Conservation (phyloP, 2,329 filamentous ascomycete species). For the Ophiostoma ips region DNA sequence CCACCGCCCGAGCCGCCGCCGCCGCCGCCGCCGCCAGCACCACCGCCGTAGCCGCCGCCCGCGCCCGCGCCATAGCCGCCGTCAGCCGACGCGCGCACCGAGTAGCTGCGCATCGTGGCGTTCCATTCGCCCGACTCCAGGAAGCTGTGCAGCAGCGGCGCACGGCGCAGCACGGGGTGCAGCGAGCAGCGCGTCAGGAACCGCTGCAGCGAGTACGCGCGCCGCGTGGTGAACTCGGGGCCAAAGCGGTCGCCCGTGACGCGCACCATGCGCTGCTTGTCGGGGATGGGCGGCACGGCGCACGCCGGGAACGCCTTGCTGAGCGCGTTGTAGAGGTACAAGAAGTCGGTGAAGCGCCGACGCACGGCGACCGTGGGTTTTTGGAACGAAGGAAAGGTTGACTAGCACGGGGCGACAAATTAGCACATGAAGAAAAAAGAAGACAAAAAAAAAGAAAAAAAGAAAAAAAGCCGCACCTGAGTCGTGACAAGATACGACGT, state of each 20-base stretch:
- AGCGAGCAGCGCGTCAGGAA: slow-evolving; percentile 78
- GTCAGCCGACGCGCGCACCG: slow-evolving; percentile 40
- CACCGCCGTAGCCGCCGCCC: slow-evolving; percentile 26
- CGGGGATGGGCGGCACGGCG: slow-evolving; percentile 85
- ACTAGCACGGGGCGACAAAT: slow-evolving; percentile 48
- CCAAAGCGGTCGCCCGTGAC: slow-evolving; percentile 94
- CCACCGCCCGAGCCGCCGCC: slow-evolving; percentile 31
- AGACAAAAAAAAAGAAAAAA: neutral
- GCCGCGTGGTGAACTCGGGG: slow-evolving; percentile 75
- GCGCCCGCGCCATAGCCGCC: slow-evolving; percentile 30
- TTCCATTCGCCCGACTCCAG: slow-evolving; percentile 95
- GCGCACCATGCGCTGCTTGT: slow-evolving; percentile 99
- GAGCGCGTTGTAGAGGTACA: slow-evolving; percentile 88
- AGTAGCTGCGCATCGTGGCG: slow-evolving; percentile 74
- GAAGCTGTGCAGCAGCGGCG: slow-evolving; percentile 72
- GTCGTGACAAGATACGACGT: slow-evolving; percentile 92
- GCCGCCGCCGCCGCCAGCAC: slow-evolving; percentile 32
- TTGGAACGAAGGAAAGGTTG: slow-evolving; percentile 87
- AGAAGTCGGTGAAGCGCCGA: slow-evolving; percentile 92
- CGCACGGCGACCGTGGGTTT: slow-evolving; percentile 66
- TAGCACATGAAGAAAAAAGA: too few relatives aligned
- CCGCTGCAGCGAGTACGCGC: slow-evolving; percentile 79
- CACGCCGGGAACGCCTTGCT: slow-evolving; percentile 77
- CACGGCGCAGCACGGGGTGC: slow-evolving; percentile 77
- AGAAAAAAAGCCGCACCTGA: slow-evolving; percentile 39